Evolutionary conservation across 176 grass and related monocot genomes (phyloP).

Genomic region (Bromus sterilis): DNA sequence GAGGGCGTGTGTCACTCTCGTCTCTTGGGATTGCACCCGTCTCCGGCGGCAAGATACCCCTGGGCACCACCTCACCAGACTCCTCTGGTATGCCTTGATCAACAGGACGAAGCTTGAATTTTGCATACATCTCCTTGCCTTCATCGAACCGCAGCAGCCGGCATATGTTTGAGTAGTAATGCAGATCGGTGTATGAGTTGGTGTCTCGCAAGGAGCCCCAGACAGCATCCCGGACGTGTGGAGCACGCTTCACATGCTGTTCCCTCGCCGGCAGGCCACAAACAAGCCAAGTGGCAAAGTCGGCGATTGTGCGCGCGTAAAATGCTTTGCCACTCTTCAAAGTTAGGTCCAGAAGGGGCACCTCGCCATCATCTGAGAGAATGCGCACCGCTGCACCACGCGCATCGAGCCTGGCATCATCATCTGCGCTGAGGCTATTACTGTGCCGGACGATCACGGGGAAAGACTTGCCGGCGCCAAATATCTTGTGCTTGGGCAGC

Average conservation of each 20-base stretch:
- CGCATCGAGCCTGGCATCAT: slow-evolving; percentile 61
- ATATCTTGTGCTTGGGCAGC: slow-evolving; percentile 54
- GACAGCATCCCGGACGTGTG: slow-evolving; percentile 60
- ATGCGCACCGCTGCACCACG: slow-evolving; percentile 54
- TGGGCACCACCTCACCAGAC: slow-evolving; percentile 42
- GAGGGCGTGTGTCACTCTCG: slow-evolving; percentile 43
- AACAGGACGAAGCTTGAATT: slow-evolving; percentile 55
- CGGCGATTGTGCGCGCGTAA: slow-evolving; percentile 53
- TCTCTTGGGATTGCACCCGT: slow-evolving; percentile 61
- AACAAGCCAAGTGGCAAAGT: slow-evolving; percentile 57
- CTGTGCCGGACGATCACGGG: slow-evolving; percentile 59
- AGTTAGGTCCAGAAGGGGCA: slow-evolving; percentile 53
- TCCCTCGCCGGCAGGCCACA: slow-evolving; percentile 66
- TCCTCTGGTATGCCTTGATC: slow-evolving; percentile 38
- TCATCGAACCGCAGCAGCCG: slow-evolving; percentile 55
- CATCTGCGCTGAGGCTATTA: slow-evolving; percentile 72
- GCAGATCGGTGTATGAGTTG: slow-evolving; percentile 50
- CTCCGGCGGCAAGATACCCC: slow-evolving; percentile 52
- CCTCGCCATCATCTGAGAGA: slow-evolving; percentile 39
- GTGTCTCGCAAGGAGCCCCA: slow-evolving; percentile 63
- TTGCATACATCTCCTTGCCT: slow-evolving; percentile 60
- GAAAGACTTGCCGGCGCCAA: slow-evolving; percentile 39
- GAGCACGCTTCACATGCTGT: slow-evolving; percentile 46
- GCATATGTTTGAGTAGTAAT: slow-evolving; percentile 74
- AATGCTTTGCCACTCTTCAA: slow-evolving; percentile 64